These are phyloP conservation scores for Pulicaria dysenterica DNA, from an alignment of 129 eudicot species.

Conservation along the genomic window DNA sequence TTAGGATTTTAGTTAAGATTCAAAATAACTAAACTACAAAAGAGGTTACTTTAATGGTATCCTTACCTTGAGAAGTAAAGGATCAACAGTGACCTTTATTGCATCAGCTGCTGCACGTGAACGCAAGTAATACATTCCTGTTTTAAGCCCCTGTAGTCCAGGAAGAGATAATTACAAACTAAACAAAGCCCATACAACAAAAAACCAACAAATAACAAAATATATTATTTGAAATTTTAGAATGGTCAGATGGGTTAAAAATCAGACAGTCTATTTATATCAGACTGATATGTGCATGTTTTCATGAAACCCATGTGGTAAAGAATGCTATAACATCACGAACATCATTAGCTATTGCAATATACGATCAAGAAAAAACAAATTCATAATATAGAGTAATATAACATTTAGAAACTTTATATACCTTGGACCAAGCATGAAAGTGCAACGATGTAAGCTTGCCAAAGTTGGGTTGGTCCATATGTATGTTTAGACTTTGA, in stretches of 20 bases:
- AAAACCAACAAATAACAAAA: too few species aligned
- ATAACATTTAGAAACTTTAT: neutral
- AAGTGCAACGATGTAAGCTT: conserved; percentile 92
- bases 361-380: too few species aligned
- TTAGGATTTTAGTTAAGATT: neutral
- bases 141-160: conserved; percentile 73
- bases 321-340: too few species aligned
- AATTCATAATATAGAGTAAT: neutral
- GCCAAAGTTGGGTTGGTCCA: conserved; percentile 91
- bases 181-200: neutral
- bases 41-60: neutral
- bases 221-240: too few species aligned
- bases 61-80: conserved; percentile 66
- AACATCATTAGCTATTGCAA: too few species aligned
- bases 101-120: conserved; percentile 99
- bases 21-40: neutral
- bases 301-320: too few species aligned
- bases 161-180: neutral
- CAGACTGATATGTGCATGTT: too few species aligned
- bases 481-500: conserved; percentile 89
- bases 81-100: conserved; percentile 92
- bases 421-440: conserved; percentile 91
- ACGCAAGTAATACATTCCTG: conserved; percentile 89
- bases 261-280: too few species aligned
- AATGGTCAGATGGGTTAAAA: too few species aligned